These are phyloP conservation scores for Berberis thunbergii DNA, from an alignment of 164 flowering plant species.

Conservation along the genomic window DNA sequence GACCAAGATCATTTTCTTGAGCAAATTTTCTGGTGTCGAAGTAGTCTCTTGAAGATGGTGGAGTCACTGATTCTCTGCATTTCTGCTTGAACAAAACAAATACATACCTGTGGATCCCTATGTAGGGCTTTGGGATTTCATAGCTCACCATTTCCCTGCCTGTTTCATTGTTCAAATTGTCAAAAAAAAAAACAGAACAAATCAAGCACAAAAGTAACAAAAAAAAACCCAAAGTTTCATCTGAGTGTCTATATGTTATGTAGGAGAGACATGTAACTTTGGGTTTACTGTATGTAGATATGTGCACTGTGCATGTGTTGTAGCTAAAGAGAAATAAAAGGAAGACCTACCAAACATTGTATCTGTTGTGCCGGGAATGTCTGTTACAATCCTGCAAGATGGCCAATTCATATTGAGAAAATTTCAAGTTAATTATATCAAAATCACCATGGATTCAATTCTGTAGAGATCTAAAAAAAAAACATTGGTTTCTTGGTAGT, in stretches of 20 bases:
- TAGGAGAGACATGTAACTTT: no score
- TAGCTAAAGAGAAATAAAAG: not conserved
- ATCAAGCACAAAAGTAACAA: no score
- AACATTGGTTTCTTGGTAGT: no score
- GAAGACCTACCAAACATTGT: conserved; percentile 58
- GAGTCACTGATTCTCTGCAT: conserved; percentile 32
- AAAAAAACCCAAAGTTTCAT: no score
- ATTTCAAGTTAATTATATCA: not conserved
- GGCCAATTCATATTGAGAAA: conserved; percentile 3
- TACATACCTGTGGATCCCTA: conserved; percentile 89
- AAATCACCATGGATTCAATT: no score
- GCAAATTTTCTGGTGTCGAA: conserved; percentile 68
- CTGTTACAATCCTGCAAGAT: conserved; percentile 69
- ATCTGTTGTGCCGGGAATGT: conserved; percentile 92
- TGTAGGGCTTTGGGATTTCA: conserved; percentile 79
- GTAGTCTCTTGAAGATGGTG: conserved; percentile 47
- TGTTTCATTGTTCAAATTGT: conserved; percentile 9
- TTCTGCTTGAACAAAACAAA: conserved; percentile 72
- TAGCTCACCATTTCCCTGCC: conserved; percentile 65
- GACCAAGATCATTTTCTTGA: conserved; percentile 54
- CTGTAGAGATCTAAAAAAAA: no score
- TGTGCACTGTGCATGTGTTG: not conserved
- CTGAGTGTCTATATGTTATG: no score
- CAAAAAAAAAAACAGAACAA: no score
- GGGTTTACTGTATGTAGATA: no score